Evolutionary conservation across 371 early-diverging fungal species (phyloP), one percentile per base, ranked within the genome.

Genomic region (Aphelidium insulamus): DNA sequence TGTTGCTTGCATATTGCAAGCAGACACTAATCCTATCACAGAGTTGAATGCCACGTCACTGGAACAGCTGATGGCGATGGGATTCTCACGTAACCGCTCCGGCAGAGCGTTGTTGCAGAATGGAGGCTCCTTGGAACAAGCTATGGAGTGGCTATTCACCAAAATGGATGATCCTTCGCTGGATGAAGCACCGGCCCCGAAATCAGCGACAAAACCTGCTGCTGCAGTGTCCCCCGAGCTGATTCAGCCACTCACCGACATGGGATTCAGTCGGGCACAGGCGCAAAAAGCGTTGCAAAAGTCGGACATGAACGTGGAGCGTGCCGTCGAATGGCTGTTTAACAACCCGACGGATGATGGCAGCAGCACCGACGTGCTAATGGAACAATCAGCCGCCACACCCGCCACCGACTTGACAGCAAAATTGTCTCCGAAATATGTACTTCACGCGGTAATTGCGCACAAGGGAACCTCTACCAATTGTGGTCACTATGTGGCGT

Each of bases 391-490:
- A 11, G 20, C 22, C 21, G n/a, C n/a, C n/a, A n/a, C 27, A 32
- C 31, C 28, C 12, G 19, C 33, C 2, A 10, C 17, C 12, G 29
- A 14, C n/a, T 14, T 30, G 20, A 19, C 36, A 11, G 18, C 38
- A 7, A 11, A 3, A 27, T 29, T 6, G 22, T 20, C 19, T 26
- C 22, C 8, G 35, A n/a, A 6, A 1, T 18, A 32, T 16, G 19
- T 8, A 25, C 25, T 17, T 22, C 24, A 17, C 30, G 27, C 25
- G 26, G n/a, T 5, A 45, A 46, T 95, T 21, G 83, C 84, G 16
- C 97, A 95, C 62, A 82, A 82, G 46, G 97, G 97, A n/a, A 73
- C 90, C 7, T 90, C 91, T 2, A 71, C 81, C 1, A 87, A 86
- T 43, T 84, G 81, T 44, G 97, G 97, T 17, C 97, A 95, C 50